phyloP scores from a whole-genome alignment of 176 grass and related monocot species.

The Melocanna baccifera region DNA sequence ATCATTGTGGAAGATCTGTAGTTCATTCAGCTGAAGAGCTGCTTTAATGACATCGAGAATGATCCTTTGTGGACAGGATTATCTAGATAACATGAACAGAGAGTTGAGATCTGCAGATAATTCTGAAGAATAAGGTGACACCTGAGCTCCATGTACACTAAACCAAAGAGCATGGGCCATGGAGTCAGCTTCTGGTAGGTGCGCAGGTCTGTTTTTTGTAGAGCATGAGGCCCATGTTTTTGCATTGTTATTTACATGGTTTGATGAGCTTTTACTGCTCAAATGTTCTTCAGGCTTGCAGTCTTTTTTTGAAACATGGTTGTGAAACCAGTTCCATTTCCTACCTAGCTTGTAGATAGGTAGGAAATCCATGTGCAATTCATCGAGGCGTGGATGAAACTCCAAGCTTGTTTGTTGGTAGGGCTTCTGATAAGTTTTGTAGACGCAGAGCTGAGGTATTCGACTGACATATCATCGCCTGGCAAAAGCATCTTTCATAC shows the following conservation, averaged over 20 bases:
- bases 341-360: not conserved
- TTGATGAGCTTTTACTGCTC: not conserved
- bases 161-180: not conserved
- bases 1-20: not conserved
- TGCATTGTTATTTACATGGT: not conserved
- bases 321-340: not conserved
- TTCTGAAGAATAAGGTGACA: conserved; percentile 23
- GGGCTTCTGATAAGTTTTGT: not conserved
- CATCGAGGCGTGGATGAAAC: not conserved
- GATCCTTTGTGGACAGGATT: conserved; percentile 42
- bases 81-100: conserved; percentile 80
- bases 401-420: not conserved
- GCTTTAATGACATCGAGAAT: conserved; percentile 1
- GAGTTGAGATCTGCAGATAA: conserved; percentile 33
- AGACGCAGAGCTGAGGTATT: not conserved
- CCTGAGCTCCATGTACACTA: not conserved
- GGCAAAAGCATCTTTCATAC: not conserved
- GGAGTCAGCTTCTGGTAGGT: not conserved
- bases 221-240: not conserved
- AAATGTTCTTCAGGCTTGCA: not conserved
- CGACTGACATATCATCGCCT: not conserved
- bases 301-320: not conserved
- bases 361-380: not conserved
- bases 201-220: not conserved
- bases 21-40: conserved; percentile 16